These are phyloP conservation scores for Didymella lethalis DNA, from an alignment of 2,329 filamentous ascomycete genomes.

Conservation along the genomic window DNA sequence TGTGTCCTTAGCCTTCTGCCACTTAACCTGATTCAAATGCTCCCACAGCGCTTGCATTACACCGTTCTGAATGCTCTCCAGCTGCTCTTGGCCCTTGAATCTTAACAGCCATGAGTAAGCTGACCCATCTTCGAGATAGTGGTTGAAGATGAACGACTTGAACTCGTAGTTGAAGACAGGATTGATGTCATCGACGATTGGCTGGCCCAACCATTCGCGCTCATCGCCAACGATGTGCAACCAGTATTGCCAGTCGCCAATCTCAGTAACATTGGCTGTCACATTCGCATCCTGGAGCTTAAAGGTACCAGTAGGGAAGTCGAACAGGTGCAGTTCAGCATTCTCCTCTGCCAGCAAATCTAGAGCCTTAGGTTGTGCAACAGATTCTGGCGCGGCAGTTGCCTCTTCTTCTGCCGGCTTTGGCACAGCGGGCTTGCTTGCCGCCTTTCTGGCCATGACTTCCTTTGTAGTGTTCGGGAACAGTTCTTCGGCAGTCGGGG, in stretches of 20 bases:
- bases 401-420: constrained; percentile 52
- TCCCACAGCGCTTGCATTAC: constrained; percentile 98
- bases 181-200: constrained; percentile 89
- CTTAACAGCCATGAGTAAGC: constrained; percentile 95
- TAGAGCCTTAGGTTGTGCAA: constrained; percentile 69
- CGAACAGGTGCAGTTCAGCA: constrained; percentile 91
- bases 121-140: constrained; percentile 85
- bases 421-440: constrained; percentile 41
- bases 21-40: constrained; percentile 91
- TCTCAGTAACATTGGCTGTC: constrained; percentile 80
- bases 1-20: constrained; percentile 87
- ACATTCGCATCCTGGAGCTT: constrained; percentile 78
- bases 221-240: constrained; percentile 80
- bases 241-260: constrained; percentile 95
- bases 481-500: constrained; percentile 43
- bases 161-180: constrained; percentile 99
- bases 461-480: constrained; percentile 49
- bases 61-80: constrained; percentile 90
- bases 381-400: constrained; percentile 67
- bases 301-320: constrained; percentile 87
- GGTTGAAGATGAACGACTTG: constrained; percentile 99
- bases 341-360: constrained; percentile 78
- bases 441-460: constrained; percentile 55
- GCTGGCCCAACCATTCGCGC: constrained; percentile 85
- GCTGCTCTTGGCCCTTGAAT: constrained; percentile 81